Base-by-base conservation (phyloP, 371 early-diverging fungal genomes). In the Amoeboradix gromovi region DNA sequence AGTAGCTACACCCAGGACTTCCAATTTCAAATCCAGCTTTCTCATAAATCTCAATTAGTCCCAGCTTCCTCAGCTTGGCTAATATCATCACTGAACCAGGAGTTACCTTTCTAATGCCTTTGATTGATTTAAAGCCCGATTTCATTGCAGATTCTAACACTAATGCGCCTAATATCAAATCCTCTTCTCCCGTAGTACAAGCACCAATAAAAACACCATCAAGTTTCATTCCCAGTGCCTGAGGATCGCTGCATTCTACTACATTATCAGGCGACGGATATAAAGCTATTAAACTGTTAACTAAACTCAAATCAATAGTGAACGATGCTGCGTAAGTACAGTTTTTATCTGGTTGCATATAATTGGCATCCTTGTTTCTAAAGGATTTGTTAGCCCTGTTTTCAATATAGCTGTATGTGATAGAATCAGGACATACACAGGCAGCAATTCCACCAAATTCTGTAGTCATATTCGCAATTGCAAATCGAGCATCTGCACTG, bases 1-100 rank as follows among this genome's bases (percentile, higher is more conserved):
- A 86, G 81, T 86, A 86, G n/a, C 83, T 82, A 76, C 87, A 86
- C 66, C 87, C 87, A n/a, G 87, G 87, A n/a, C 84, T 86, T 65
- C 87, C 87, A 70, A 87, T 71, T 67, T 75, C 75, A 74, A 86
- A 86, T 1, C 86, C 86, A 29, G 86, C 86, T 70, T 82, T 79
- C 75, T 85, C 81, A 73, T 87, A 86, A 68, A 82, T 76, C 70
- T 82, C 82, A 71, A 85, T 76, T 68, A 86, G 75, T 32, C 85
- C 86, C n/a, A 87, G 73, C 29, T 83, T 78, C 69, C 85, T 80
- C 66, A 86, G 81, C 77, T 86, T 87, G 69, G 87, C 86, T 71
- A 87, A 74, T 70, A 87, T 86, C 5, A 83, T 83, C 29, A 87
- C 83, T 1, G 85, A 85, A n/a, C 87, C 87, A 0, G 87, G 87